phyloP scores from a whole-genome alignment of 73 alveolate genomes.

The Tetrahymena borealis region DNA sequence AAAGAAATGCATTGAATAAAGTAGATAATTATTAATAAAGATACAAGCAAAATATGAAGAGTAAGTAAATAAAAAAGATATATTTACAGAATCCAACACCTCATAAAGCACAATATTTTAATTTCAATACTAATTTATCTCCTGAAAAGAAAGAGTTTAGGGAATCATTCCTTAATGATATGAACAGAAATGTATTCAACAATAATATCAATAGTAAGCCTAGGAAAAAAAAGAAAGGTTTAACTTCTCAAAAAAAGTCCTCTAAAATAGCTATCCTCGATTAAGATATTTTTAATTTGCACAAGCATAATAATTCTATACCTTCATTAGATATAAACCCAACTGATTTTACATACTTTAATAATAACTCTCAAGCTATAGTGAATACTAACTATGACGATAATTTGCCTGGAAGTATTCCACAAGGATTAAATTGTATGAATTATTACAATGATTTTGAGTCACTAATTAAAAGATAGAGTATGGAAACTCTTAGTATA shows the following conservation, averaged over 20 bases:
- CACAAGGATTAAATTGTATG: neutral
- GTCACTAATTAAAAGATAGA: neutral
- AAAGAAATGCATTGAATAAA: neutral
- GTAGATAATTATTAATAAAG: neutral
- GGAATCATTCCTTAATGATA: neutral
- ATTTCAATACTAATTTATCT: neutral
- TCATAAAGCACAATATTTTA: neutral
- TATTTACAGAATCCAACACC: neutral
- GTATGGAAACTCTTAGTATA: neutral
- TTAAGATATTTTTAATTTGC: neutral
- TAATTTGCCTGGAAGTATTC: neutral
- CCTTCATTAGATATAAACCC: neutral
- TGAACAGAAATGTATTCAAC: neutral
- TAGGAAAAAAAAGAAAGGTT: neutral
- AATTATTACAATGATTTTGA: neutral
- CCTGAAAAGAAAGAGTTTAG: neutral
- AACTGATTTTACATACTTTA: neutral
- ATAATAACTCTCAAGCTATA: neutral
- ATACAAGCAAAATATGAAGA: neutral
- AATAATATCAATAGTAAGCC: neutral
- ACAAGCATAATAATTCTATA: neutral
- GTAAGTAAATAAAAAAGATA: neutral
- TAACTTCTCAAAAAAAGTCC: neutral
- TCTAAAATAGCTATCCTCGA: neutral
- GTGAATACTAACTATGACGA: neutral